Evolutionary conservation across 2,329 filamentous ascomycete genomes (phyloP).

Genomic region (Apiospora malaysiana): DNA sequence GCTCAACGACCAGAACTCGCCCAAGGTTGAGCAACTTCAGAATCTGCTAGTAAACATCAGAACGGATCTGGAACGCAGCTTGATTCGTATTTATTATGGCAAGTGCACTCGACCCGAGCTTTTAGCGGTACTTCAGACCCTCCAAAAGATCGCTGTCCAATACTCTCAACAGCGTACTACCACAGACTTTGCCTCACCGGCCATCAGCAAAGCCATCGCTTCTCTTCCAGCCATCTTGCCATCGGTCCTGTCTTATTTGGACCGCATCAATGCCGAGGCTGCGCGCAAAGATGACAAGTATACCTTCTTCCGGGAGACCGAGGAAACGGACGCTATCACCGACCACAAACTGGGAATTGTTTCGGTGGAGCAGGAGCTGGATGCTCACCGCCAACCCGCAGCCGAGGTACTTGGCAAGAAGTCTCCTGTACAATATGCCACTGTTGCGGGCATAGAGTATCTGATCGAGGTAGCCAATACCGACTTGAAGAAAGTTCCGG

Average conservation of each 20-base stretch:
- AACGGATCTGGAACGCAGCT: constrained; percentile 86
- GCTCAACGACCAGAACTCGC: constrained; percentile 68
- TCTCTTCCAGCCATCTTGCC: constrained; percentile 78
- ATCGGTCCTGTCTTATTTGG: constrained; percentile 75
- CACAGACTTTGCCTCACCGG: constrained; percentile 71
- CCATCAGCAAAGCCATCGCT: constrained; percentile 74
- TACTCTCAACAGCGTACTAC: constrained; percentile 72
- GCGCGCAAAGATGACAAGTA: constrained; percentile 92
- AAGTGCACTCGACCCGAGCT: constrained; percentile 93
- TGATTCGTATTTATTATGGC: constrained; percentile 96
- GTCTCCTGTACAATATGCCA: constrained; percentile 75
- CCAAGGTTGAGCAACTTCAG: constrained; percentile 75
- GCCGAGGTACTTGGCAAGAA: constrained; percentile 75
- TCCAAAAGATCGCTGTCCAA: constrained; percentile 81
- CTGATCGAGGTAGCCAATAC: constrained; percentile 89
- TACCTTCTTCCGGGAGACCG: constrained; percentile 84
- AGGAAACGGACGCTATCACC: constrained; percentile 88
- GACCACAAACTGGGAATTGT: constrained; percentile 90
- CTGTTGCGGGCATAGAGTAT: constrained; percentile 90
- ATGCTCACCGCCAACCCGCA: constrained; percentile 74
- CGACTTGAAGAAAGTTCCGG: constrained; percentile 84
- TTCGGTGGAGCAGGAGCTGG: constrained; percentile 87
- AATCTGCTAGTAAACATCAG: constrained; percentile 73
- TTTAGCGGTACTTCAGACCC: constrained; percentile 79
- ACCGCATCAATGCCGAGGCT: constrained; percentile 83